These are phyloP conservation scores for Diaporthe nobilis DNA, from an alignment of 2,329 filamentous ascomycete species.

Conservation along the genomic window DNA sequence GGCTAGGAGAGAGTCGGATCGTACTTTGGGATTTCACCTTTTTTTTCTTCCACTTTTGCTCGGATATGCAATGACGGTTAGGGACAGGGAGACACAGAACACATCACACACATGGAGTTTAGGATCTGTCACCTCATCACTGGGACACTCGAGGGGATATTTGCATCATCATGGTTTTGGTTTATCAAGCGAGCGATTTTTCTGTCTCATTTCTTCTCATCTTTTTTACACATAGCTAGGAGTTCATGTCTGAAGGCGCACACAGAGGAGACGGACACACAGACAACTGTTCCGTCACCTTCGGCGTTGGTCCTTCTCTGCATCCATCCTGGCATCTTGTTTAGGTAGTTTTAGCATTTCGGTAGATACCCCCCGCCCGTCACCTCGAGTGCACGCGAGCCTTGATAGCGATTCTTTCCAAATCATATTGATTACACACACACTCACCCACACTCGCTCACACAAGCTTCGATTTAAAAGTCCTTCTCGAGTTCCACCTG, in stretches of 20 bases:
- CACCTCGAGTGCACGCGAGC: constrained; percentile 35
- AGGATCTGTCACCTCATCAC: constrained; percentile 20
- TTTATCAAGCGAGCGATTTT: constrained; percentile 19
- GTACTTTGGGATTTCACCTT: neutral
- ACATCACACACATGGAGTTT: neutral
- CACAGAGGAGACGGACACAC: constrained; percentile 19
- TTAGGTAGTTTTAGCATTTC: constrained; percentile 33
- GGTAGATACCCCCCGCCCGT: constrained; percentile 37
- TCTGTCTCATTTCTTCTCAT: neutral
- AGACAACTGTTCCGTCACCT: neutral
- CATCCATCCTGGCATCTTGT: constrained; percentile 29
- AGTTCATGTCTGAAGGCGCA: constrained; percentile 34
- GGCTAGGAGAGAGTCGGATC: neutral
- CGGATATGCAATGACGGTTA: constrained; percentile 14
- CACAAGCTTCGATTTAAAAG: neutral
- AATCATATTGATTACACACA: constrained; percentile 16
- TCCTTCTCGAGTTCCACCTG: constrained; percentile 4
- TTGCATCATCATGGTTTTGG: constrained; percentile 17
- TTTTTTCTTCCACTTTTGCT: neutral
- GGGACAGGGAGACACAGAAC: constrained; percentile 21
- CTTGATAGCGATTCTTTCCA: constrained; percentile 23
- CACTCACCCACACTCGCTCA: neutral
- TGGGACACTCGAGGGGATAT: neutral
- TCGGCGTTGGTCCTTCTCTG: constrained; percentile 33
- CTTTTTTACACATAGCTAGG: constrained; percentile 29